Percentiles rank a stretch among this genome's conserved stretches.
Evolutionary conservation across 257 asterid species (phyloP).

Genomic region (Knoxia roxburghii): DNA sequence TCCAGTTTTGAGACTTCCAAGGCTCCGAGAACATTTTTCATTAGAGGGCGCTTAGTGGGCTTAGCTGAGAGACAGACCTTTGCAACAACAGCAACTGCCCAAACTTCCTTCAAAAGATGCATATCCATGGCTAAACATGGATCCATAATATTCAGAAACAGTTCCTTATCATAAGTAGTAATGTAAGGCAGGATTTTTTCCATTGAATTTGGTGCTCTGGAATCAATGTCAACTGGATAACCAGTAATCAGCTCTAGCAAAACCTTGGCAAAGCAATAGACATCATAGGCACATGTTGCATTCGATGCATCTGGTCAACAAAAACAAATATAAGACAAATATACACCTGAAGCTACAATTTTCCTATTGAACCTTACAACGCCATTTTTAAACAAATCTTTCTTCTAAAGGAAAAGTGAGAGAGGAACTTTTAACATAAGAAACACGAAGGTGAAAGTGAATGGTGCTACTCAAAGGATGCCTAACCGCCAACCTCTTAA

Average conservation of each 20-base stretch:
- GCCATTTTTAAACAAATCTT: background rate
- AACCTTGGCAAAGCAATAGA: conserved; percentile 14
- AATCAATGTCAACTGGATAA: background rate
- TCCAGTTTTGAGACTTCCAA: conserved; percentile 25
- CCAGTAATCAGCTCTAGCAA: conserved; percentile 10
- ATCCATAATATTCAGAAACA: conserved; percentile 1
- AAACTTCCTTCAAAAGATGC: background rate
- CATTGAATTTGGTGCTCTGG: conserved; percentile 17
- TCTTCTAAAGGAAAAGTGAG: background rate
- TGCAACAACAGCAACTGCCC: conserved; percentile 7
- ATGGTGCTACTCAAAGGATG: background rate
- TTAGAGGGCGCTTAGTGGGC: conserved; percentile 35
- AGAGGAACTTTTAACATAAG: background rate
- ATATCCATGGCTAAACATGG: background rate
- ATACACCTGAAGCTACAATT: background rate
- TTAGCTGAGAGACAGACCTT: conserved; percentile 2
- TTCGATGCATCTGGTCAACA: conserved; percentile 5
- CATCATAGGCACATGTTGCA: conserved; percentile 7
- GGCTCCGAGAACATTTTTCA: conserved; percentile 68
- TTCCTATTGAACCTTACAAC: background rate
- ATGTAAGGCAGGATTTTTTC: conserved; percentile 24
- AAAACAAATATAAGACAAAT: background rate
- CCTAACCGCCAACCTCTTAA: background rate
- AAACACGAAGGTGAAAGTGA: background rate
- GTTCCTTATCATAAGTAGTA: conserved; percentile 18